A percentile compares a stretch with the other conserved stretches of the same genome.
Conservation (phyloP, 2,329 filamentous ascomycete species). For the Mollisia scopiformis region DNA sequence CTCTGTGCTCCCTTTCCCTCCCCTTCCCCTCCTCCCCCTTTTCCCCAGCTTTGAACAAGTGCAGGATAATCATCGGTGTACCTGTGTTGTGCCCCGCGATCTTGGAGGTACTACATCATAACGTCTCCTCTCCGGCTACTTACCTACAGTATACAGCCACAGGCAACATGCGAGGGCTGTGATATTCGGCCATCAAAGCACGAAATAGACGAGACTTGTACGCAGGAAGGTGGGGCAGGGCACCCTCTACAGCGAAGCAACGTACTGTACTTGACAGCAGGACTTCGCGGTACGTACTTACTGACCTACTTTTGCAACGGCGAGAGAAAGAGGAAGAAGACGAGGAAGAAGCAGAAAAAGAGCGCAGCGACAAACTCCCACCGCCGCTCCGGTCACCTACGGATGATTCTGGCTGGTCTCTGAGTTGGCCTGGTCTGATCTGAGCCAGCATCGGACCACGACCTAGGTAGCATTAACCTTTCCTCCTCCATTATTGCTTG, state of each 20-base stretch:
- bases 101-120: slow-evolving; percentile 1
- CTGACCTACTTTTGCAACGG: background rate
- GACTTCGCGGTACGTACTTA: background rate
- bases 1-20: no score
- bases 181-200: slow-evolving; percentile 6
- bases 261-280: background rate
- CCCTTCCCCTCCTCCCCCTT: background rate
- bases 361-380: background rate
- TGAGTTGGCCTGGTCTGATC: background rate
- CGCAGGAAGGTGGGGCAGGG: slow-evolving; percentile 17
- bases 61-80: background rate
- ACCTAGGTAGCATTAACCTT: no score
- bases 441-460: background rate
- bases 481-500: no score
- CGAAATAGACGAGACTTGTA: slow-evolving; percentile 1
- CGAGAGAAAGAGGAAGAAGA: background rate
- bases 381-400: background rate
- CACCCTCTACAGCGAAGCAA: background rate
- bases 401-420: background rate
- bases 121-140: background rate
- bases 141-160: background rate
- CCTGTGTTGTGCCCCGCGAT: slow-evolving; percentile 8
- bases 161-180: background rate
- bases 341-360: background rate
- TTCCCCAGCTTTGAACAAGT: slow-evolving; percentile 2